Percentiles rank a stretch among this genome's conserved stretches.
Evolutionary conservation across 805 yeast genomes (phyloP).

Genomic region (Metschnikowia hibisci): DNA sequence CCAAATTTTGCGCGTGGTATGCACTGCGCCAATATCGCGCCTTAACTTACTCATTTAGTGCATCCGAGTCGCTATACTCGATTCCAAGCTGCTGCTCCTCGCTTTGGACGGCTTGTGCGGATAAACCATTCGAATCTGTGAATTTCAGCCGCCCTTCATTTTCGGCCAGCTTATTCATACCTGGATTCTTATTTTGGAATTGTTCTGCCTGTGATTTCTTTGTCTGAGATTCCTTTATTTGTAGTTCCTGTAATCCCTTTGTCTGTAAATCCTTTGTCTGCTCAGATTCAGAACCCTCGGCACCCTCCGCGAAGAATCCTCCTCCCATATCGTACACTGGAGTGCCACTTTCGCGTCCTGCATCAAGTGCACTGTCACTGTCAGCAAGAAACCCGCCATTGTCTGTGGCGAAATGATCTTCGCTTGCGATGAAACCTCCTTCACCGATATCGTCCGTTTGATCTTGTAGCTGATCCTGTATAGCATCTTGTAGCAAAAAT

Average conservation of each 20-base stretch:
- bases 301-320: conserved; percentile 20
- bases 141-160: not conserved
- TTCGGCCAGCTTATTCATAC: too few species aligned
- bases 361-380: not conserved
- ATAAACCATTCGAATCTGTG: not conserved
- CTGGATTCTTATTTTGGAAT: too few species aligned
- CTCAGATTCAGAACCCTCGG: not conserved
- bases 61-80: conserved; percentile 19
- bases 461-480: not conserved
- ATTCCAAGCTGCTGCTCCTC: conserved; percentile 21
- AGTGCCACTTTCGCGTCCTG: not conserved
- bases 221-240: too few species aligned
- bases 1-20: not conserved
- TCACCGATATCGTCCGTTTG: not conserved
- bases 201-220: too few species aligned
- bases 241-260: too few species aligned
- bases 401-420: too few species aligned
- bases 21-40: not conserved
- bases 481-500: conserved; percentile 4
- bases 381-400: not conserved
- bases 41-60: not conserved
- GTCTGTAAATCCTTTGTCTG: too few species aligned
- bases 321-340: conserved; percentile 17
- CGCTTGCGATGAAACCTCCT: not conserved
- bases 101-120: not conserved